These are phyloP conservation scores for Phytophthora niederhauseri DNA, from an alignment of 352 stramenopile genomes.

Conservation along the genomic window DNA sequence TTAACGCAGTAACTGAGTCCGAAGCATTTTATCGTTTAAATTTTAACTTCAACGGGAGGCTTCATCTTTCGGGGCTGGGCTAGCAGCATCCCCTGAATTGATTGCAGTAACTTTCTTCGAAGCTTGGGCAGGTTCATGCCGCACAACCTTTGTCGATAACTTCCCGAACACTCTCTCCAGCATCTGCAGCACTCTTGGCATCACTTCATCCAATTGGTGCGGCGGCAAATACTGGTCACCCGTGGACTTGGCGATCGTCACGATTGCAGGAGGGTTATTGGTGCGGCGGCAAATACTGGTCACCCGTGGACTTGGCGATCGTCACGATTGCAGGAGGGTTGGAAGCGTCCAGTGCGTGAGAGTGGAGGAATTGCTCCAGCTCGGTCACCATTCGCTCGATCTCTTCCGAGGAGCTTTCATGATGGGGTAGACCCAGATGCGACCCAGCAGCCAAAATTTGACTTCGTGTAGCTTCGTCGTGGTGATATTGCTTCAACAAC, in stretches of 20 bases:
- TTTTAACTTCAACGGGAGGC: no score
- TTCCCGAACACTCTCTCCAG: slow-evolving; percentile 45
- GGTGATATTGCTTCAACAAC: slow-evolving; percentile 27
- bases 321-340: slow-evolving; percentile 74
- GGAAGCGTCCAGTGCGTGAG: slow-evolving; percentile 15
- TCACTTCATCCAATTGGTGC: slow-evolving; percentile 59
- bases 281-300: slow-evolving; percentile 73
- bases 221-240: slow-evolving; percentile 75
- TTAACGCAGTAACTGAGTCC: no score
- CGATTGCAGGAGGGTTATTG: slow-evolving; percentile 67
- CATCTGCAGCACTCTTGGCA: slow-evolving; percentile 51
- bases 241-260: slow-evolving; percentile 86
- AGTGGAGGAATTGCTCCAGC: slow-evolving; percentile 43
- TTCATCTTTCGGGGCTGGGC: no score
- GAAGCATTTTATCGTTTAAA: no score
- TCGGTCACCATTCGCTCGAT: slow-evolving; percentile 50
- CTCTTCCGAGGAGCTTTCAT: slow-evolving; percentile 61
- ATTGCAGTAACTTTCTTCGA: not conserved
- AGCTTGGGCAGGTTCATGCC: slow-evolving; percentile 51
- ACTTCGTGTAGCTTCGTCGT: slow-evolving; percentile 27
- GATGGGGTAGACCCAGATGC: slow-evolving; percentile 73
- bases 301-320: slow-evolving; percentile 79
- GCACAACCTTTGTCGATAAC: slow-evolving; percentile 45
- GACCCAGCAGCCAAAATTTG: slow-evolving; percentile 55
- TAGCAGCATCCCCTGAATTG: no score